Evolutionary conservation across 768 basidiomycete species (phyloP), one percentile per base, ranked within the genome.

Genomic region (Kondoa malvinella): DNA sequence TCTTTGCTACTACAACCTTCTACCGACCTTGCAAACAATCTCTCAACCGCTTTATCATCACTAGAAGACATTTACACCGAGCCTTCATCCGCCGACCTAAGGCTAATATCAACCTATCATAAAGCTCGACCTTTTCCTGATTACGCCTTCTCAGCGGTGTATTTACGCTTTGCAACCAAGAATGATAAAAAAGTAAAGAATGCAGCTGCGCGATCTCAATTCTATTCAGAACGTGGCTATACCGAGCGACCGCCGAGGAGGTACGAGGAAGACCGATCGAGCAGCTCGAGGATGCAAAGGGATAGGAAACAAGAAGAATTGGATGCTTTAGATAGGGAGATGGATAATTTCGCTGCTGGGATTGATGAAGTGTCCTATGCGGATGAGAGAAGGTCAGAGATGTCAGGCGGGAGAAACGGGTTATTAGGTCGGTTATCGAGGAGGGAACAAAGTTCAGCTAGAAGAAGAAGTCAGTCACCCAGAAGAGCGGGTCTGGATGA

Each of bases 31-130:
- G 21, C 30, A 16, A 30, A 2, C 32, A 3, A 27, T 8, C 27
- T 63, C 14, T 16, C 16, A 3, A 21, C 27, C 15, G 15, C 61
- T 63, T 30, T 63, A 2, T 16, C 27, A 16, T 21, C 8, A 27
- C 8, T 63, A 31, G 27, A 27, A 27, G 61, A 63, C n/a, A 31
- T 63, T 29, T 63, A 63, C 32, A 16, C 61, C 61, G 61, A 63
- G 12, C 29, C 16, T 16, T 27, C 32, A 31, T 21, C 61, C 12
- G 26, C 3, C 3, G 27, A 63, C n/a, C 61, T 63, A 16, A 8
- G 3, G 3, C 16, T 32, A 8, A 3, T 63, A 4, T 8, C 14
- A 3, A 3, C 16, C 8, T 17, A 27, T n/a, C 32, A 63, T 33
- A 16, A 17, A 16, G 61, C 61, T 32, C 16, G 61, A 63, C 32